Conservation (phyloP, 2,329 filamentous ascomycete genomes). For the Paecilomyces formosus region DNA sequence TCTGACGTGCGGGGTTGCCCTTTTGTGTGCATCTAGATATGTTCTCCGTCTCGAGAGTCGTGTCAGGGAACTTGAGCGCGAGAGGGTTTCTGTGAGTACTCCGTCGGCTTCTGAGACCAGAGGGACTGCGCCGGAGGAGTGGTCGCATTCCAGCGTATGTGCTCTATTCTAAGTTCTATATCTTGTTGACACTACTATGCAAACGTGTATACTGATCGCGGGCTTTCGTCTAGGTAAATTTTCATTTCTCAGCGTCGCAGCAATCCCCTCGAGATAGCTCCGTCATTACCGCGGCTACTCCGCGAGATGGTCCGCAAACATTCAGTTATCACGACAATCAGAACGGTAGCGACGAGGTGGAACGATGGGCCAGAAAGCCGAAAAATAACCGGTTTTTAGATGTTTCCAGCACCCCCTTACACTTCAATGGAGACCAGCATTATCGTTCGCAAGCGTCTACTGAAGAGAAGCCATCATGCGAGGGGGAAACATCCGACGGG, state of each 20-base stretch:
- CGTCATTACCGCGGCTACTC: background rate
- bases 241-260: background rate
- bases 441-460: background rate
- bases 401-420: background rate
- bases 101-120: constrained; percentile 3
- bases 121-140: constrained; percentile 3
- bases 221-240: background rate
- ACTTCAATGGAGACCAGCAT: background rate
- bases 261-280: background rate
- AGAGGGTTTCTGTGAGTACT: background rate
- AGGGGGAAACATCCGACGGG: constrained; percentile 16
- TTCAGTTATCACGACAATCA: background rate
- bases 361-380: background rate
- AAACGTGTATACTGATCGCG: background rate
- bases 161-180: background rate
- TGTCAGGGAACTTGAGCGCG: constrained; percentile 16
- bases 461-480: constrained; percentile 6
- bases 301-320: background rate
- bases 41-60: constrained; percentile 19
- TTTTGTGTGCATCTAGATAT: constrained; percentile 16
- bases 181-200: background rate
- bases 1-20: background rate
- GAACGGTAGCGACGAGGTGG: background rate
- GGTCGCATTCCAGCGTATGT: constrained; percentile 4
- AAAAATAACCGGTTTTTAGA: background rate